phyloP scores from a whole-genome alignment of 1,284 basidiomycete genomes.

The Filobasidium uniguttulatum region DNA sequence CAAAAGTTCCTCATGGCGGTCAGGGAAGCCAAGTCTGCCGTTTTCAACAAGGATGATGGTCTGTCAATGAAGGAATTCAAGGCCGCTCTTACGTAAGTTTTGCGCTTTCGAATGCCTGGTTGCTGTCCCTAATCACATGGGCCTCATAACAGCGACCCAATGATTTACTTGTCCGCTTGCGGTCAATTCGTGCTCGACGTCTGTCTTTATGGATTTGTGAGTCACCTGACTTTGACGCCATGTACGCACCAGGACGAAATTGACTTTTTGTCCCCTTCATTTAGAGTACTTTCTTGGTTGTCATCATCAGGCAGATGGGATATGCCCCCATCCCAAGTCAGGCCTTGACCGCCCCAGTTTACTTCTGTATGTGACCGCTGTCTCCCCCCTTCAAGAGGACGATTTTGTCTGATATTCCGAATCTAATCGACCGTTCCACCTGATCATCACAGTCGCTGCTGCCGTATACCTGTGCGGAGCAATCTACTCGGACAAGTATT shows the following conservation, averaged over 20 bases:
- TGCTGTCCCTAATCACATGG: background rate
- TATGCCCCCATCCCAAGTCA: too few relatives aligned
- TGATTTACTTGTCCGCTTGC: constrained; percentile 3
- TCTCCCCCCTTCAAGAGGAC: too few relatives aligned
- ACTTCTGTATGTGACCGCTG: too few relatives aligned
- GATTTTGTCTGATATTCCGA: too few relatives aligned
- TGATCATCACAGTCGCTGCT: background rate
- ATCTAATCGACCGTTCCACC: too few relatives aligned
- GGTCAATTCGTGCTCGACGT: constrained; percentile 2
- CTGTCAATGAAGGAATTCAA: background rate
- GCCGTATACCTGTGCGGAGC: background rate
- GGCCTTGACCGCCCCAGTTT: too few relatives aligned
- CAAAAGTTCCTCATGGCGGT: background rate
- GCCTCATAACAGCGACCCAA: background rate
- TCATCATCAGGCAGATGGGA: too few relatives aligned
- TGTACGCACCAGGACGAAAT: too few relatives aligned
- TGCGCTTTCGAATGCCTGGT: background rate
- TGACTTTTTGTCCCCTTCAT: too few relatives aligned
- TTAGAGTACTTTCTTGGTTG: too few relatives aligned
- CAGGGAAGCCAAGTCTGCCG: background rate
- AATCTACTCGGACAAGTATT: constrained; percentile 8
- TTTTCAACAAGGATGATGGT: background rate
- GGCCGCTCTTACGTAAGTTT: background rate
- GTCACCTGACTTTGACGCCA: too few relatives aligned
- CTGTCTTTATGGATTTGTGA: background rate